phyloP scores from a whole-genome alignment of 139 green algal species.

The Deuterostichococcus epilithicus region DNA sequence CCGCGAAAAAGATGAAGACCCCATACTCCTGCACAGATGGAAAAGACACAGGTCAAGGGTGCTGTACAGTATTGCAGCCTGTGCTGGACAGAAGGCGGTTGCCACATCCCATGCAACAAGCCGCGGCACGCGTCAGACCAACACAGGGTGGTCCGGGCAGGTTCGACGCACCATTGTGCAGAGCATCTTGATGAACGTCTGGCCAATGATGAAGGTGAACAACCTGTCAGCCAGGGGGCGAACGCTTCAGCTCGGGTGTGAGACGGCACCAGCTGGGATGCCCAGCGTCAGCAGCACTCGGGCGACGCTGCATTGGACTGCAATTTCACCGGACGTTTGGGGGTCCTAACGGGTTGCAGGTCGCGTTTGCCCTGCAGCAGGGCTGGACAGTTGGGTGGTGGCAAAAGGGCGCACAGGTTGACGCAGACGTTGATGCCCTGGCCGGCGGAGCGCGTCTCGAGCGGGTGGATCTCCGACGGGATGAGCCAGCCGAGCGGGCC shows the following conservation, averaged over 20 bases:
- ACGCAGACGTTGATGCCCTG: constrained; percentile 38
- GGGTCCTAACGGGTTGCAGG: neutral
- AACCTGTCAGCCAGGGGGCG: constrained; percentile 6
- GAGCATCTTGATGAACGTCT: constrained; percentile 56
- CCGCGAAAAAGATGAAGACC: neutral
- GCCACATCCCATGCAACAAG: neutral
- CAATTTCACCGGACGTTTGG: neutral
- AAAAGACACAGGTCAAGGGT: too few relatives aligned
- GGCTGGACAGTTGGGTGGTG: neutral
- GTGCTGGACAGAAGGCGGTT: too few relatives aligned
- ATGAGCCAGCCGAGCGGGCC: constrained; percentile 71
- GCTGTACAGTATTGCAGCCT: too few relatives aligned
- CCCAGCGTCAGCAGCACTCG: neutral
- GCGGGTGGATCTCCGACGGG: constrained; percentile 52
- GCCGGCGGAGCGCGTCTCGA: constrained; percentile 45
- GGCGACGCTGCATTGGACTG: neutral
- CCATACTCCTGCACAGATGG: neutral
- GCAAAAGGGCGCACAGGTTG: constrained; percentile 41
- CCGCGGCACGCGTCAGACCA: too few relatives aligned
- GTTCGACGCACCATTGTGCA: constrained; percentile 35
- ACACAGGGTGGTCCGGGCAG: constrained; percentile 54
- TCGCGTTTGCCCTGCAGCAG: neutral
- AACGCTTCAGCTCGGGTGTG: neutral
- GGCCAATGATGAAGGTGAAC: constrained; percentile 66
- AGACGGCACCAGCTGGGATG: neutral